phyloP scores from a whole-genome alignment of 768 basidiomycete genomes.

The Hygrophorus pudorinus region DNA sequence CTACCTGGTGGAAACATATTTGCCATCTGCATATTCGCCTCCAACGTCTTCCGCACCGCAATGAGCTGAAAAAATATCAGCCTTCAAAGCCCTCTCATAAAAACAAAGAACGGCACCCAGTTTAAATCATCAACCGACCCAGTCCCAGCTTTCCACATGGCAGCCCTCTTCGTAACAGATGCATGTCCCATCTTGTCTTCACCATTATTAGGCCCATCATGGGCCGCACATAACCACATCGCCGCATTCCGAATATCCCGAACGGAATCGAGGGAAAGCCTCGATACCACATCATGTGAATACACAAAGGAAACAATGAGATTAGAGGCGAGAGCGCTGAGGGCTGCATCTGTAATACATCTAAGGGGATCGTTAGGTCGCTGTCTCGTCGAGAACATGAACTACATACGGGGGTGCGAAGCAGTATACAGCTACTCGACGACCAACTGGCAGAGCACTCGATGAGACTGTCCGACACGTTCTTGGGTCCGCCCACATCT shows the following conservation, averaged over 20 bases:
- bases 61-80: slow-evolving; percentile 43
- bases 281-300: slow-evolving; percentile 73
- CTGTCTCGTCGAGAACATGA: background rate
- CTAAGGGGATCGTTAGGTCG: slow-evolving; percentile 20
- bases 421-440: slow-evolving; percentile 65
- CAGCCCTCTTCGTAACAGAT: slow-evolving; percentile 37
- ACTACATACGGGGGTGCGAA: slow-evolving; percentile 67
- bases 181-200: slow-evolving; percentile 47
- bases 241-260: slow-evolving; percentile 68
- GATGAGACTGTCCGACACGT: slow-evolving; percentile 62
- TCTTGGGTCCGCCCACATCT: slow-evolving; percentile 83
- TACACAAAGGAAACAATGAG: slow-evolving; percentile 73
- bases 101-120: slow-evolving; percentile 30
- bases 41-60: slow-evolving; percentile 71
- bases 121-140: slow-evolving; percentile 44
- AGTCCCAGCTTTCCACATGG: slow-evolving; percentile 47
- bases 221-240: slow-evolving; percentile 71
- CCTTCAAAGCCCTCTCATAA: background rate
- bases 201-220: slow-evolving; percentile 29
- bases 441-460: slow-evolving; percentile 58
- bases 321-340: slow-evolving; percentile 48
- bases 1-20: slow-evolving; percentile 70
- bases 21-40: slow-evolving; percentile 72
- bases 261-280: slow-evolving; percentile 69
- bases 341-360: slow-evolving; percentile 49